These are phyloP conservation scores for Collybiopsis luxurians DNA, from an alignment of 768 basidiomycete species.

Conservation along the genomic window DNA sequence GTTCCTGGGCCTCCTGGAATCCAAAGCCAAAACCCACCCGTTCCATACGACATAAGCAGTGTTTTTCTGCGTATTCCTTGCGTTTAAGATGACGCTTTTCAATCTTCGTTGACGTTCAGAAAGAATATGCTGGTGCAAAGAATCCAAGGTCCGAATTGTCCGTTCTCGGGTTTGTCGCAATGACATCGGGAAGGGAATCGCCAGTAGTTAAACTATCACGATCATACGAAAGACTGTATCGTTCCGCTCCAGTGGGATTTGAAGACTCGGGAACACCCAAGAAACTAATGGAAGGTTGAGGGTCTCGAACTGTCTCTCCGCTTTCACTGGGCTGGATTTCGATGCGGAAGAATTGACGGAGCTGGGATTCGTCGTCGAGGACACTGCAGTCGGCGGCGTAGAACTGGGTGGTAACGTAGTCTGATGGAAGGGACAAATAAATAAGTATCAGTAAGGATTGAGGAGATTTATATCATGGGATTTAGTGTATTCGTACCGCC, in stretches of 20 bases:
- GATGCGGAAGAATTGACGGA: not conserved
- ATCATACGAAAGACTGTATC: not conserved
- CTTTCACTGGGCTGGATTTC: not conserved
- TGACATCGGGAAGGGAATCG: not conserved
- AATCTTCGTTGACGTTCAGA: no score
- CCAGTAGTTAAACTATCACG: not conserved
- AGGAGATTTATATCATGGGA: no score
- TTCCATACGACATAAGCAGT: no score
- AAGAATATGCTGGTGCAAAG: not conserved
- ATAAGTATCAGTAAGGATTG: not conserved
- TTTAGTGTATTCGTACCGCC: slow-evolving; percentile 2
- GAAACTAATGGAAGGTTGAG: not conserved
- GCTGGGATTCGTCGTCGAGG: not conserved
- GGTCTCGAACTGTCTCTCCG: not conserved
- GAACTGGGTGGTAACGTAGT: slow-evolving; percentile 1
- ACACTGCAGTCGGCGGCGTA: not conserved
- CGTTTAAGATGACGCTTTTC: no score
- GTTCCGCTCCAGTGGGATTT: not conserved
- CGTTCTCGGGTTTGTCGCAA: not conserved
- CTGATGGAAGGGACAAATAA: not conserved
- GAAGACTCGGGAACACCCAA: not conserved
- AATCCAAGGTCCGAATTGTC: not conserved
- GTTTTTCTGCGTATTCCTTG: no score
- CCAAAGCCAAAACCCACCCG: no score
- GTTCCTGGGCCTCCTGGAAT: no score